Conservation (phyloP, 805 yeast genomes). For the Kazachstania bromeliacearum region DNA sequence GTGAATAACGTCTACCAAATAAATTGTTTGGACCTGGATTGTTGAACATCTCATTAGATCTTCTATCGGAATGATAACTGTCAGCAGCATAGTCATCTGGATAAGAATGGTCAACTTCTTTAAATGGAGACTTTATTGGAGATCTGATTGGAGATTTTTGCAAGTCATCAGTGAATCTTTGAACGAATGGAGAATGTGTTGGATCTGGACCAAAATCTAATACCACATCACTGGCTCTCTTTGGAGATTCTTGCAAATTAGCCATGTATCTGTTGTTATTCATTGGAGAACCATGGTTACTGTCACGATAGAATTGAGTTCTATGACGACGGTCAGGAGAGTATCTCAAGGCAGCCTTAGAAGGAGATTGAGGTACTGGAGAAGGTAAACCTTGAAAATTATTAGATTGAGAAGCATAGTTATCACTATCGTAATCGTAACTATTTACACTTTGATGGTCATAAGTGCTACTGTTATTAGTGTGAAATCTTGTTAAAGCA, state of each 20-base stretch:
- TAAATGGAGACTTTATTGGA: constrained; percentile 1
- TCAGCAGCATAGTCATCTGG: constrained; percentile 22
- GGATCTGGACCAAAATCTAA: constrained; percentile 34
- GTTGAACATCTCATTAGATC: constrained; percentile 6
- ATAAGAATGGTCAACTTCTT: constrained; percentile 2
- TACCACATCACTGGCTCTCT: constrained; percentile 44
- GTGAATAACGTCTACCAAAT: constrained; percentile 16
- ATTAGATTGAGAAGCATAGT: constrained; percentile 18
- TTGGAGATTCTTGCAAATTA: constrained; percentile 66
- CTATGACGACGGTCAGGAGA: constrained; percentile 33
- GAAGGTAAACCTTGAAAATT: constrained; percentile 28
- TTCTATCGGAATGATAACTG: constrained; percentile 13
- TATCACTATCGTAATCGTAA: constrained; percentile 6
- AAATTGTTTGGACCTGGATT: constrained; percentile 6
- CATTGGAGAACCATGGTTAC: constrained; percentile 27
- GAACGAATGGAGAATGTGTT: constrained; percentile 1
- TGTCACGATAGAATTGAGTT: constrained; percentile 23
- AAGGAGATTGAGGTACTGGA: constrained; percentile 33
- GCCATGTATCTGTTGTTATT: constrained; percentile 55
- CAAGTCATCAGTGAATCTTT: constrained; percentile 7
- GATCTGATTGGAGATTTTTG: constrained; percentile 7
- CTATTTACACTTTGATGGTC: neutral
- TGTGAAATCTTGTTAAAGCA: constrained; percentile 20
- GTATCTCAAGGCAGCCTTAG: constrained; percentile 31
- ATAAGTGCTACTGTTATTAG: constrained; percentile 17